Evolutionary conservation across 169 alveolate genomes (phyloP).

Genomic region (Blepharisma undulans): DNA sequence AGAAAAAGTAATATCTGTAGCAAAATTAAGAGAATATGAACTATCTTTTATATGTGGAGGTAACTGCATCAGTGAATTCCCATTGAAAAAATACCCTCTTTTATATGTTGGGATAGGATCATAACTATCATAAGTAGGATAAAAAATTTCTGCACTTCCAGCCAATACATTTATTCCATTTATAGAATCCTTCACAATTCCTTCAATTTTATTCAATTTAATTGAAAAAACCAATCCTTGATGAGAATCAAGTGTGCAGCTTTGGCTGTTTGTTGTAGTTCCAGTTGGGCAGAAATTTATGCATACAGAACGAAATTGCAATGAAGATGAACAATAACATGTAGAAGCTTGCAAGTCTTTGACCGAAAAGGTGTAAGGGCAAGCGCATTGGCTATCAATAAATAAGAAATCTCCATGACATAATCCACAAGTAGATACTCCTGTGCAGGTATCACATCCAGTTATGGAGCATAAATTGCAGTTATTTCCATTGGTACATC

Average conservation of each 20-base stretch:
- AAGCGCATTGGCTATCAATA: background rate
- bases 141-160: background rate
- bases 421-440: background rate
- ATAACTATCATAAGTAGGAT: background rate
- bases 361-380: background rate
- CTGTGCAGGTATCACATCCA: background rate
- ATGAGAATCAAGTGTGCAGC: background rate
- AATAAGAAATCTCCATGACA: background rate
- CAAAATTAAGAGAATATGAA: background rate
- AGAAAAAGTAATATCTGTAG: background rate
- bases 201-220: background rate
- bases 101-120: background rate
- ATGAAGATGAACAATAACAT: background rate
- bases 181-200: background rate
- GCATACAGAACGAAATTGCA: background rate
- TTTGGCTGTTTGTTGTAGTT: background rate
- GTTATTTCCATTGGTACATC: background rate
- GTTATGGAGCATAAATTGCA: background rate
- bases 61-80: background rate
- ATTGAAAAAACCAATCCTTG: background rate
- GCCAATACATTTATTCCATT: background rate
- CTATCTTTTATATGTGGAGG: background rate
- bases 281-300: conserved; percentile 6
- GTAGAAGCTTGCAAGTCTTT: background rate
- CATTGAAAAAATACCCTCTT: background rate